A percentile compares a stretch with the other conserved stretches of the same genome.
Conservation (phyloP, 768 basidiomycete genomes). For the Leccinum uliginosum region DNA sequence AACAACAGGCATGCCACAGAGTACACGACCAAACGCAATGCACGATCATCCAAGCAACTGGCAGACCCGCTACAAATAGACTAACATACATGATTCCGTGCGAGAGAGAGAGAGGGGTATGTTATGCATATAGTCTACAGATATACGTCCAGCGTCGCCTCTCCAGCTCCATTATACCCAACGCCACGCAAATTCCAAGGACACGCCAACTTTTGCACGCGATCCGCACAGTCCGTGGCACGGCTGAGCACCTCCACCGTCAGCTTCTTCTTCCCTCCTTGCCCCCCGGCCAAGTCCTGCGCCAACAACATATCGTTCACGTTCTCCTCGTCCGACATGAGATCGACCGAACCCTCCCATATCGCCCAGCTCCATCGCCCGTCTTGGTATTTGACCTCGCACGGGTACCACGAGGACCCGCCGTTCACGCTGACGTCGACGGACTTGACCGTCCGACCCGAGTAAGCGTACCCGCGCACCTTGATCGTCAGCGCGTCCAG, state of each 20-base stretch:
- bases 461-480: slow-evolving; percentile 56
- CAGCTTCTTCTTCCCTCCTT: slow-evolving; percentile 11
- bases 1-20: too few relatives aligned
- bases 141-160: slow-evolving; percentile 4
- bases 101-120: too few relatives aligned
- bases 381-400: slow-evolving; percentile 52
- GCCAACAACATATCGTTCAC: slow-evolving; percentile 9
- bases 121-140: not conserved
- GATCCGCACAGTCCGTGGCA: slow-evolving; percentile 47
- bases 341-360: slow-evolving; percentile 53
- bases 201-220: slow-evolving; percentile 45
- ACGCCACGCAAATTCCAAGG: slow-evolving; percentile 69
- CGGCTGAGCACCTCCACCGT: slow-evolving; percentile 38
- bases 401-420: slow-evolving; percentile 47
- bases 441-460: slow-evolving; percentile 40
- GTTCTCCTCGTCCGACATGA: slow-evolving; percentile 21
- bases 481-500: slow-evolving; percentile 23
- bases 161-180: slow-evolving; percentile 36
- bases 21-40: too few relatives aligned
- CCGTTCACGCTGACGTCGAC: slow-evolving; percentile 52
- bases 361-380: slow-evolving; percentile 74
- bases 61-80: too few relatives aligned
- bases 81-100: too few relatives aligned
- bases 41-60: too few relatives aligned
- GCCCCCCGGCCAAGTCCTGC: slow-evolving; percentile 1